Percentiles rank a stretch among this genome's conserved stretches.
phyloP scores from a whole-genome alignment of 1,139 yeast species.

The Blastobotrys ciferrii region DNA sequence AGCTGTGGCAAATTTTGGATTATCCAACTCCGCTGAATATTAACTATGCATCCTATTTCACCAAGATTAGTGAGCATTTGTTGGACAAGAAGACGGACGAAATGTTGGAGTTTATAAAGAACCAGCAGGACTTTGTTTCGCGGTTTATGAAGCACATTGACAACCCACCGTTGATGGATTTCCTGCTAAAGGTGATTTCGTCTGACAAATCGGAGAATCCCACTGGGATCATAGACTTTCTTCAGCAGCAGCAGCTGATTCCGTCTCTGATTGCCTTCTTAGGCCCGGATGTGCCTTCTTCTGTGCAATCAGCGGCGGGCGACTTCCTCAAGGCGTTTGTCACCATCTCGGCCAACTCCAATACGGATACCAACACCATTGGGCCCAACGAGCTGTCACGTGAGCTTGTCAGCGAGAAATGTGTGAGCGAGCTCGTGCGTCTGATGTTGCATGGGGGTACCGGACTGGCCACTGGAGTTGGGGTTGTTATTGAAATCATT shows the following conservation, averaged over 20 bases:
- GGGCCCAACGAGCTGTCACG: constrained; percentile 96
- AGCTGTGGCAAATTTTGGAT: constrained; percentile 79
- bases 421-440: constrained; percentile 63
- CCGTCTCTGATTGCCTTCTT: constrained; percentile 57
- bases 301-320: constrained; percentile 90
- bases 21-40: constrained; percentile 63
- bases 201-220: constrained; percentile 77
- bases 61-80: constrained; percentile 91
- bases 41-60: constrained; percentile 78
- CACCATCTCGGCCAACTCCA: constrained; percentile 91
- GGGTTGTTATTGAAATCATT: constrained; percentile 90
- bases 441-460: constrained; percentile 91
- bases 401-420: constrained; percentile 75
- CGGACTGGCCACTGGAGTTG: constrained; percentile 92
- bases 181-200: constrained; percentile 69
- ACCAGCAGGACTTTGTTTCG: constrained; percentile 61
- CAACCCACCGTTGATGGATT: constrained; percentile 85
- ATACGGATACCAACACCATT: constrained; percentile 76
- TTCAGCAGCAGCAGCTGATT: constrained; percentile 63
- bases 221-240: constrained; percentile 71
- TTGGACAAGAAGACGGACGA: constrained; percentile 88
- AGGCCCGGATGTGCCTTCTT: constrained; percentile 55
- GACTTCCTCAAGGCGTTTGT: constrained; percentile 92
- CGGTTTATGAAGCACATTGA: constrained; percentile 76
- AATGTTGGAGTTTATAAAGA: constrained; percentile 68